Evolutionary conservation across 345 rosid species (phyloP).

Genomic region (Chamaenerion angustifolium): DNA sequence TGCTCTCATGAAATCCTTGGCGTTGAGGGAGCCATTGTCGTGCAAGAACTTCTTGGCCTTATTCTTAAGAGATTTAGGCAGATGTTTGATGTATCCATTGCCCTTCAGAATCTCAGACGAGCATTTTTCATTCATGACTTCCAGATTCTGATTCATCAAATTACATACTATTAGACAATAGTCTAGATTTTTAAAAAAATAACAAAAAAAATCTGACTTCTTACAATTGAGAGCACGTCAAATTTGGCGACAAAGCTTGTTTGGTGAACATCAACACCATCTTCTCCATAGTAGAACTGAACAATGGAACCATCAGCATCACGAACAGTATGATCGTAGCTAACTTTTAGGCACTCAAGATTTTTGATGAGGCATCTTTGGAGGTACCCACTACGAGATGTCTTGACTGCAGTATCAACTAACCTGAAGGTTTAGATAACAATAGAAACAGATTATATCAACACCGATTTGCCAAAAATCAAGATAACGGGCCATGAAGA

Average conservation of each 20-base stretch:
- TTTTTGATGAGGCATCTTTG: conserved; percentile 96
- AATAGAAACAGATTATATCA: too few species aligned
- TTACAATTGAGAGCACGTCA: conserved; percentile 53
- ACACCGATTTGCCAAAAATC: neutral
- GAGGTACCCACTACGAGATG: conserved; percentile 98
- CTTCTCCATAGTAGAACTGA: conserved; percentile 94
- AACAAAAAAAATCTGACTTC: conserved; percentile 14
- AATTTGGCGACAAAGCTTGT: conserved; percentile 71
- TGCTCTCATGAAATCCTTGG: conserved; percentile 41
- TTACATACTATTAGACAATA: conserved; percentile 1
- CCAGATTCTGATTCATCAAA: conserved; percentile 51
- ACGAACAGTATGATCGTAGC: conserved; percentile 90
- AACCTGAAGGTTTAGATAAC: conserved; percentile 26
- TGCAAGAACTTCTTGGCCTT: conserved; percentile 49
- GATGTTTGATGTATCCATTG: conserved; percentile 34
- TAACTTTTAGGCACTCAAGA: conserved; percentile 79
- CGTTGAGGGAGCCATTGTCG: conserved; percentile 20
- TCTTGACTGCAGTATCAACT: conserved; percentile 97
- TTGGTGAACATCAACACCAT: conserved; percentile 89
- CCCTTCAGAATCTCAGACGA: conserved; percentile 25
- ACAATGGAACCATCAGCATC: conserved; percentile 90
- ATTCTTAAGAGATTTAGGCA: conserved; percentile 50
- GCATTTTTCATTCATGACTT: conserved; percentile 34
- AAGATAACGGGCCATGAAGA: neutral
- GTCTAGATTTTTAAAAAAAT: conserved; percentile 4